A percentile compares a stretch with the other conserved stretches of the same genome.
These are phyloP conservation scores for Pleodorina starrii DNA, from an alignment of 139 green algal species.

Conservation along the genomic window DNA sequence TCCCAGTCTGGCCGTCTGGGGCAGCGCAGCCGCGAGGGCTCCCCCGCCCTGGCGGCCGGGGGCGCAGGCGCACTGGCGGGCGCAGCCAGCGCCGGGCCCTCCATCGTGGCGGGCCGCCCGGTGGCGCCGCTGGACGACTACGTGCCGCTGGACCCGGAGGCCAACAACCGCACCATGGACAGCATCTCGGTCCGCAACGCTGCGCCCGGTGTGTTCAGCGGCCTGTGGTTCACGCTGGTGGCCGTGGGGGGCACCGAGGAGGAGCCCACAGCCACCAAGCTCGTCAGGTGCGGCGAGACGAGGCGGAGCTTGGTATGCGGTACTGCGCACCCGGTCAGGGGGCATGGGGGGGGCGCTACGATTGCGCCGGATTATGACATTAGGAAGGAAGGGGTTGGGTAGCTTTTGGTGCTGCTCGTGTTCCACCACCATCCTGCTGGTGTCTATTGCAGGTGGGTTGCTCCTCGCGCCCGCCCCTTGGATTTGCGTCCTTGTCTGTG, in stretches of 20 bases:
- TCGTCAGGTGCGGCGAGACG: conserved; percentile 23
- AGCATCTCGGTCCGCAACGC: background rate
- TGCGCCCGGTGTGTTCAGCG: conserved; percentile 7
- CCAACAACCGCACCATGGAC: background rate
- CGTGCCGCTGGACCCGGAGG: conserved; percentile 10
- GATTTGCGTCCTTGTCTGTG: too few relatives aligned
- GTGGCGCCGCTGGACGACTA: conserved; percentile 19
- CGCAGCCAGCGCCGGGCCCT: background rate
- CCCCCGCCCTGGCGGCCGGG: background rate
- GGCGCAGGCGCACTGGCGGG: background rate
- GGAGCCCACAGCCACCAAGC: background rate
- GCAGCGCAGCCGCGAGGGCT: background rate
- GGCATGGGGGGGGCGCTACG: too few relatives aligned
- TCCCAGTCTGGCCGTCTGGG: background rate
- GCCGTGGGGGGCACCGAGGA: conserved; percentile 22
- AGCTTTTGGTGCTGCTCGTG: too few relatives aligned
- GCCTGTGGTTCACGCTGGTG: conserved; percentile 37
- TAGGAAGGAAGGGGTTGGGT: too few relatives aligned
- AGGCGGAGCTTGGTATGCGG: too few relatives aligned
- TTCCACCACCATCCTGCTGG: too few relatives aligned
- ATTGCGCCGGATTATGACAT: too few relatives aligned
- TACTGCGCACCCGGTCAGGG: too few relatives aligned
- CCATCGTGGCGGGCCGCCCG: background rate
- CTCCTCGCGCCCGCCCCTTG: too few relatives aligned
- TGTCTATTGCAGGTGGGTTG: too few relatives aligned